phyloP scores from a whole-genome alignment of 306 rosid genomes.

The Gleditsia sinensis region DNA sequence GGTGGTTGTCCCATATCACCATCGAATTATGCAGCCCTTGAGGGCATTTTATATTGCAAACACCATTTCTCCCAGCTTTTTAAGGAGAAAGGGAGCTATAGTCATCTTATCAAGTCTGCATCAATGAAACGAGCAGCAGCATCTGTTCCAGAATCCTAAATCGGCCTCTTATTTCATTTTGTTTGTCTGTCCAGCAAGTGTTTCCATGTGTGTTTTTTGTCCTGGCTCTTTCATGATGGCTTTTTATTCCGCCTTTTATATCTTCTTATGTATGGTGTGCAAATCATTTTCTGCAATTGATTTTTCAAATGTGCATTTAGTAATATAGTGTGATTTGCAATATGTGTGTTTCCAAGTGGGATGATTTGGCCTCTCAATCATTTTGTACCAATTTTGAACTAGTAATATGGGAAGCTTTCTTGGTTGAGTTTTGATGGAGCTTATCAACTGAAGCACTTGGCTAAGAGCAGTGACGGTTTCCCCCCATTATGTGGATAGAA shows the following conservation, averaged over 20 bases:
- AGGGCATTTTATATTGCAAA: conserved; percentile 94
- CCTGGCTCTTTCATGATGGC: conserved; percentile 3
- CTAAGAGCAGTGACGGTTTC: too few species aligned
- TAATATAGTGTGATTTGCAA: conserved; percentile 10
- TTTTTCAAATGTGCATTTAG: conserved; percentile 21
- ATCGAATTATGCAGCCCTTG: conserved; percentile 91
- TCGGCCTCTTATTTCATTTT: conserved; percentile 17
- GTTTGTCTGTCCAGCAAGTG: not conserved
- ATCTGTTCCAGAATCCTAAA: conserved; percentile 68
- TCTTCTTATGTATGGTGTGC: conserved; percentile 26
- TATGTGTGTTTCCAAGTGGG: not conserved
- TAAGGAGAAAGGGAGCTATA: conserved; percentile 86
- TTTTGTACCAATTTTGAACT: not conserved
- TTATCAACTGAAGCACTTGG: not conserved
- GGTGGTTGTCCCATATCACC: conserved; percentile 92
- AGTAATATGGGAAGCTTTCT: not conserved
- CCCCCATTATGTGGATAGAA: too few species aligned
- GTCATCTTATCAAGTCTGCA: conserved; percentile 78
- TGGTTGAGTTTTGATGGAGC: not conserved
- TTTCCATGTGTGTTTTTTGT: conserved; percentile 15
- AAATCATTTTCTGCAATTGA: conserved; percentile 18
- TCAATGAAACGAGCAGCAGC: conserved; percentile 64
- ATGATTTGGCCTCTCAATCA: not conserved
- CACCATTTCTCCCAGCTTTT: conserved; percentile 96
- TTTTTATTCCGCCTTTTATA: not conserved